phyloP scores from a whole-genome alignment of 306 rosid genomes.

The Dryas octopetala region DNA sequence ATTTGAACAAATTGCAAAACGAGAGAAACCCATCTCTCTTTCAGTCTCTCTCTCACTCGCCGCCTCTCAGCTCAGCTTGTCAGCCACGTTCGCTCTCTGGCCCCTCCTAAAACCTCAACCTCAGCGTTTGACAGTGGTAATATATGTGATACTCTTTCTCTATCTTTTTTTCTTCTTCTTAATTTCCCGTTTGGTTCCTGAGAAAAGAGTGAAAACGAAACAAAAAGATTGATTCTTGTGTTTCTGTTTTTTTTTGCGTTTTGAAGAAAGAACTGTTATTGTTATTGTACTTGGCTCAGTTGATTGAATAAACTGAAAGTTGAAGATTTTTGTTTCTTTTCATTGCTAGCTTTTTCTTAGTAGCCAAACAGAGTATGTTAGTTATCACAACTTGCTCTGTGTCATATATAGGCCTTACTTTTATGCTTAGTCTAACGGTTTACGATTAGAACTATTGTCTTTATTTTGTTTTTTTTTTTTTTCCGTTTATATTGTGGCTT shows the following conservation, averaged over 20 bases:
- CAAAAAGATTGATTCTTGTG: neutral
- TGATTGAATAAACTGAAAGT: neutral
- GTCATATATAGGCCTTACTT: neutral
- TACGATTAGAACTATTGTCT: neutral
- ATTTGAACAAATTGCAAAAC: no score
- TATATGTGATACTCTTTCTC: neutral
- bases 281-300: neutral
- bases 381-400: neutral
- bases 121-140: constrained; percentile 17
- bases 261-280: neutral
- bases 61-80: no score
- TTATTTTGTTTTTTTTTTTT: neutral
- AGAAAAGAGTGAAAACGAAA: neutral
- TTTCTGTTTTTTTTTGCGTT: neutral
- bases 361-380: neutral
- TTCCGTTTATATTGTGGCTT: neutral
- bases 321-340: neutral
- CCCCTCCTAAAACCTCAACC: no score
- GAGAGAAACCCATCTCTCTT: no score
- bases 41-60: no score
- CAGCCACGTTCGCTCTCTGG: no score
- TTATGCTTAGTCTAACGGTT: neutral
- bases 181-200: neutral
- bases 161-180: neutral
- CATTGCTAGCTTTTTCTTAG: neutral